These are phyloP conservation scores for Keithomyces neogunnii DNA, from an alignment of 2,329 filamentous ascomycete species.

Conservation along the genomic window DNA sequence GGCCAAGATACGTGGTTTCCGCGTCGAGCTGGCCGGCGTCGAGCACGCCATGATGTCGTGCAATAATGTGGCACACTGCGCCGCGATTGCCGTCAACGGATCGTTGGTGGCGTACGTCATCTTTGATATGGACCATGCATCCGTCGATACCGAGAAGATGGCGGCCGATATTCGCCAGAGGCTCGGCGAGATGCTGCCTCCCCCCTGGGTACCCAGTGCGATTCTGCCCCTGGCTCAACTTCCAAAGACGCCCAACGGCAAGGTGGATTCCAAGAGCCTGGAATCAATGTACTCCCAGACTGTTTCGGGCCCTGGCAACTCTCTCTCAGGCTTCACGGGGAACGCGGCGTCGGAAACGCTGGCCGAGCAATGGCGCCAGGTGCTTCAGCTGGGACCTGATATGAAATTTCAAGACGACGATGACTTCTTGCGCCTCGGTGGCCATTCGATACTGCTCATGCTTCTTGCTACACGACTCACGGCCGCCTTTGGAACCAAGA, in stretches of 20 bases:
- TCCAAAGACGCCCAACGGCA: constrained; percentile 5
- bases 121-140: neutral
- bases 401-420: neutral
- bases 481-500: neutral
- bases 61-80: neutral
- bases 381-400: neutral
- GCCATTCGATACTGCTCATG: constrained; percentile 1
- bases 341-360: neutral
- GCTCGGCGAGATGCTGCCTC: neutral
- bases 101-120: constrained; percentile 1
- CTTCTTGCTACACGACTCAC: neutral
- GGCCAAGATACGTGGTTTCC: constrained; percentile 7
- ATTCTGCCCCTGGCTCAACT: constrained; percentile 1
- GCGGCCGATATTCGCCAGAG: neutral
- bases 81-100: constrained; percentile 3
- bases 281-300: neutral
- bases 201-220: constrained; percentile 6
- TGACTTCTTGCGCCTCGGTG: constrained; percentile 3
- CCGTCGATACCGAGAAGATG: neutral
- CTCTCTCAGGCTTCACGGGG: neutral
- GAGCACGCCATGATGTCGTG: constrained; percentile 4
- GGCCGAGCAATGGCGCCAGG: neutral
- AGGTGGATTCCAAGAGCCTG: constrained; percentile 2
- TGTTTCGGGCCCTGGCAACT: neutral
- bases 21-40: constrained; percentile 6